Base-by-base conservation (phyloP, 2,329 filamentous ascomycete species). In the Sporothrix variecibatus region DNA sequence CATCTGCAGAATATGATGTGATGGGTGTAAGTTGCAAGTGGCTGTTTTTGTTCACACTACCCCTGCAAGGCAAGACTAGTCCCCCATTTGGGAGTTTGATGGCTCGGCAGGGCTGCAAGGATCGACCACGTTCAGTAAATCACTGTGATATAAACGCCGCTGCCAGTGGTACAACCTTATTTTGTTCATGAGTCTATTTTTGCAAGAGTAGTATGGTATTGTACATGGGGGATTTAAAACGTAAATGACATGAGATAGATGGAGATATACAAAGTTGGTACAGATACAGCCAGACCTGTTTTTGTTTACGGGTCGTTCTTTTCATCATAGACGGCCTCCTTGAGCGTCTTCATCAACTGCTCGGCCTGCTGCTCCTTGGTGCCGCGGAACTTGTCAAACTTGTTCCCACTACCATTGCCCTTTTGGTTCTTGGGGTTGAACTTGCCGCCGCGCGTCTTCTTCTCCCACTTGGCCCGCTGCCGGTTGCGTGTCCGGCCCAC, bases 351-450 rank as follows among this genome's bases (percentile, higher is more conserved):
- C 74, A 87, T 60, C 43, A 86, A 71, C 20, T 85, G 83, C 38
- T 81, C 34, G 0, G 68, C 79, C 70, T 82, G 78, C 77, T 78
- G 81, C 12, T 76, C 82, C 75, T 84, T 80, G 75, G 84, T 80
- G 76, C 17, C 9, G 20, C 56, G 46, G 20, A 40, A 20, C 40
- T 62, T 62, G 43, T 11, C 23, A 15, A 28, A 46, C 65, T 58
- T 65, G 71, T 23, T 38, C n/a, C 58, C 51, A 9, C 43, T 64
- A 5, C 5, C 34, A 34, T 4, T 34, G 5, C 34, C 34, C 34
- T 34, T 34, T 34, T 34, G 34, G 34, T 34, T 34, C 34, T 34
- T 34, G 34, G 34, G 34, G 49, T 58, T 58, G 51, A 68, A 58
- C 34, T 73, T 53, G 28, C 60, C 43, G 20, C 49, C 58, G 20